These are phyloP conservation scores for Dryas octopetala DNA, from an alignment of 306 rosid genomes.

Conservation along the genomic window DNA sequence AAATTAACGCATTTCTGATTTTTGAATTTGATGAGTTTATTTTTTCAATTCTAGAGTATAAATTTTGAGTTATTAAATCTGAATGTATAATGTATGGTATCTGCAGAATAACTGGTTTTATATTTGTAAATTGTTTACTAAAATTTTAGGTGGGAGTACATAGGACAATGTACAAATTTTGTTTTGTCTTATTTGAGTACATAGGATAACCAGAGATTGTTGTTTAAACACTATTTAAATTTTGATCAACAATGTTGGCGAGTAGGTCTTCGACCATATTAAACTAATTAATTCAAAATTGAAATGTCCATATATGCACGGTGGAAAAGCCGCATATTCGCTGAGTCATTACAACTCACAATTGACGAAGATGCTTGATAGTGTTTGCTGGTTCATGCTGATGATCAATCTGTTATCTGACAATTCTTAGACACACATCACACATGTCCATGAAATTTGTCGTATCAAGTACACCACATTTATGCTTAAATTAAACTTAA, in stretches of 20 bases:
- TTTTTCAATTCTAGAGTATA: too few species aligned
- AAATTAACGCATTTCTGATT: too few species aligned
- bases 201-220: background rate
- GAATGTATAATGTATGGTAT: too few species aligned
- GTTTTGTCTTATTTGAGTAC: background rate
- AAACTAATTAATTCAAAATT: too few species aligned
- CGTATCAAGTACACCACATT: background rate
- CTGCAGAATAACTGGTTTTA: too few species aligned
- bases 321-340: background rate
- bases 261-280: background rate
- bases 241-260: background rate
- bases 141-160: background rate
- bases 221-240: background rate
- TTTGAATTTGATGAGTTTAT: too few species aligned
- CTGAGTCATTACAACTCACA: background rate
- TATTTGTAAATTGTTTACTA: too few species aligned
- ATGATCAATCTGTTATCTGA: too few species aligned
- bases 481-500: background rate
- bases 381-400: background rate
- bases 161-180: background rate
- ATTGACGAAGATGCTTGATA: background rate
- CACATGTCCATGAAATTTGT: slow-evolving; percentile 7
- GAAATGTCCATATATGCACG: background rate
- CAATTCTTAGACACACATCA: background rate
- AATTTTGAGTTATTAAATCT: too few species aligned